phyloP scores from a whole-genome alignment of 1,284 basidiomycete genomes.

The Farysia itapuensis region DNA sequence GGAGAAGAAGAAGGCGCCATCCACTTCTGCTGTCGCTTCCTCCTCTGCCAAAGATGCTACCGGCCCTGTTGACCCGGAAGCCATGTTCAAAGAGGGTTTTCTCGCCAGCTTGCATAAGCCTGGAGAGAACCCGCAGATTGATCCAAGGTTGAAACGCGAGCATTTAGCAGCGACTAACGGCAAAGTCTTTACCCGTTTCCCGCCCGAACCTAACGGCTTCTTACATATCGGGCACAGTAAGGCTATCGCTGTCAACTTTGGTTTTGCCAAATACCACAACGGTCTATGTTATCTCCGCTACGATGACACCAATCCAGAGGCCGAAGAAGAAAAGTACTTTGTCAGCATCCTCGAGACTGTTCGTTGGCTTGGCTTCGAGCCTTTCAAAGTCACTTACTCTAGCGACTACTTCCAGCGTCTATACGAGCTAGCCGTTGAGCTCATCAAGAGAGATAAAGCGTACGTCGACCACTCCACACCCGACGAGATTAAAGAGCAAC shows the following conservation, averaged over 20 bases:
- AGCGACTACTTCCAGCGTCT: constrained; percentile 93
- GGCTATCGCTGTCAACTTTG: constrained; percentile 97
- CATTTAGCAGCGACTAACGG: constrained; percentile 83
- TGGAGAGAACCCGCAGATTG: constrained; percentile 88
- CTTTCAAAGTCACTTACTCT: constrained; percentile 98
- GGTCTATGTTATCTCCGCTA: constrained; percentile 92
- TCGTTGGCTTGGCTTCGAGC: constrained; percentile 96
- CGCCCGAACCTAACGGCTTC: constrained; percentile 96
- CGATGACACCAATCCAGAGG: constrained; percentile 98
- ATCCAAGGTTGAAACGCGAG: constrained; percentile 74
- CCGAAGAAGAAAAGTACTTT: constrained; percentile 93
- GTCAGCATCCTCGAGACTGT: constrained; percentile 94
- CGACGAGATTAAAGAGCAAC: constrained; percentile 85
- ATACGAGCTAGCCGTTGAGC: constrained; percentile 84
- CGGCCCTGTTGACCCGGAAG: constrained; percentile 61
- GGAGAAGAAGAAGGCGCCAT: constrained; percentile 62
- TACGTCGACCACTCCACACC: constrained; percentile 96
- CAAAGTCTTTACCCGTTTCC: constrained; percentile 91
- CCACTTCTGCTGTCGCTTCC: constrained; percentile 12
- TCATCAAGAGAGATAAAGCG: constrained; percentile 86
- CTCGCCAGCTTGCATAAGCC: constrained; percentile 89
- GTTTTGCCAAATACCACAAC: constrained; percentile 86
- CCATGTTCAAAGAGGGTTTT: constrained; percentile 93
- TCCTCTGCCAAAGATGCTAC: constrained; percentile 27
- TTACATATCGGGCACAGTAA: constrained; percentile 95